phyloP scores from a whole-genome alignment of 139 green algal species.

The Chlorella vulgaris region DNA sequence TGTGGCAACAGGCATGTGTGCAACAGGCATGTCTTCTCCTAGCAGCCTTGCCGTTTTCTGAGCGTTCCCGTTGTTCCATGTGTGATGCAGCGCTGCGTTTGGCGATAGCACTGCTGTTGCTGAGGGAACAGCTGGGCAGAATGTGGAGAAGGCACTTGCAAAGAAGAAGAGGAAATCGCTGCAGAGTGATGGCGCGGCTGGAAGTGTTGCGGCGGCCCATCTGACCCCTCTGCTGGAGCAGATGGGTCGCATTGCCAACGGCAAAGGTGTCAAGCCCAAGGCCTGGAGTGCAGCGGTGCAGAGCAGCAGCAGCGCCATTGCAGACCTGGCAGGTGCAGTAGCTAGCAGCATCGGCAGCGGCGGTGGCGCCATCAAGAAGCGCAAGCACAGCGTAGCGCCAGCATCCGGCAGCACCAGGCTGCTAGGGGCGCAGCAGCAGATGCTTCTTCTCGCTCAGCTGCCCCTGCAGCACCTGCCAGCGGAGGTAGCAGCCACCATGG shows the following conservation, averaged over 20 bases:
- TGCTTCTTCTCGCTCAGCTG: constrained; percentile 11
- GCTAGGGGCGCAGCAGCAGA: background rate
- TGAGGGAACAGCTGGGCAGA: background rate
- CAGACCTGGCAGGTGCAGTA: background rate
- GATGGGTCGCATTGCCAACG: background rate
- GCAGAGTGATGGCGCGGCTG: too few species aligned
- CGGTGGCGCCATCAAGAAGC: background rate
- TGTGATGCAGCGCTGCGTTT: constrained; percentile 2
- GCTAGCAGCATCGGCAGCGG: background rate
- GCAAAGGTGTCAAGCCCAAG: constrained; percentile 9
- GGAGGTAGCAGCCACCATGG: background rate
- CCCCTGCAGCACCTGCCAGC: background rate
- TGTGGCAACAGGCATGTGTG: background rate
- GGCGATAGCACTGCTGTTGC: background rate
- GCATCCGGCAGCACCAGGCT: background rate
- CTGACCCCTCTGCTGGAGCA: background rate
- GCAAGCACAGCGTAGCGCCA: background rate
- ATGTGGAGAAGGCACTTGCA: background rate
- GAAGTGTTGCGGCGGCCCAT: background rate
- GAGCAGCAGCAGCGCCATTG: background rate
- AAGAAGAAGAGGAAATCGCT: background rate
- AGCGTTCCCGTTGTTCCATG: background rate
- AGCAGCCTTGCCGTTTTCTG: background rate
- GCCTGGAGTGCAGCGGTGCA: constrained; percentile 2
- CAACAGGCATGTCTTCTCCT: background rate